Conservation (phyloP, 2,329 filamentous ascomycete genomes). For the Colletotrichum ledebouriae region DNA sequence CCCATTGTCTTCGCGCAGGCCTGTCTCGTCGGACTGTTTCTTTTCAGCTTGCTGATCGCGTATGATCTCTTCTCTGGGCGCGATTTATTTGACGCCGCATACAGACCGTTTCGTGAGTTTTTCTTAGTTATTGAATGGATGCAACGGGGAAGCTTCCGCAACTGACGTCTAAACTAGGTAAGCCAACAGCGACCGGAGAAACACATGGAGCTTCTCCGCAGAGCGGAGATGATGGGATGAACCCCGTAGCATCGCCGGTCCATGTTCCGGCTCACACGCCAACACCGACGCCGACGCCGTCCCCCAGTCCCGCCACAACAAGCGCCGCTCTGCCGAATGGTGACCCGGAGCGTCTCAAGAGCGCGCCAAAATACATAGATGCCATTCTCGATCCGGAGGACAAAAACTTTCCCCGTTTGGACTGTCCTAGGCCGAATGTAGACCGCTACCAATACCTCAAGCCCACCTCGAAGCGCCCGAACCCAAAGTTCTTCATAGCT, state of each 20-base stretch:
- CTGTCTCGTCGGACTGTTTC: neutral
- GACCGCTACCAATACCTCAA: conserved; percentile 45
- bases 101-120: conserved; percentile 27
- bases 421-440: conserved; percentile 48
- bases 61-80: conserved; percentile 26
- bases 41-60: conserved; percentile 17
- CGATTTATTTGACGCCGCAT: conserved; percentile 24
- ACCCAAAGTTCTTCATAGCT: conserved; percentile 63
- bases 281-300: neutral
- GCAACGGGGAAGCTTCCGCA: too few species aligned
- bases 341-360: conserved; percentile 24
- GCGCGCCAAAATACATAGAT: conserved; percentile 45
- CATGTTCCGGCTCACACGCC: neutral
- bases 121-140: too few species aligned
- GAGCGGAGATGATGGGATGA: too few species aligned
- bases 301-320: too few species aligned
- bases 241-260: neutral
- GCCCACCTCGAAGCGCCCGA: neutral
- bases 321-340: conserved; percentile 5
- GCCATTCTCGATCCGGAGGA: conserved; percentile 48
- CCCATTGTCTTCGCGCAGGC: neutral
- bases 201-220: neutral
- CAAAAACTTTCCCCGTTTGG: conserved; percentile 44
- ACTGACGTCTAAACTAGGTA: neutral
- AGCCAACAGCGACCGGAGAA: neutral